Evolutionary conservation across 208 protist genomes (phyloP).

Genomic region (Leishmania arabica): DNA sequence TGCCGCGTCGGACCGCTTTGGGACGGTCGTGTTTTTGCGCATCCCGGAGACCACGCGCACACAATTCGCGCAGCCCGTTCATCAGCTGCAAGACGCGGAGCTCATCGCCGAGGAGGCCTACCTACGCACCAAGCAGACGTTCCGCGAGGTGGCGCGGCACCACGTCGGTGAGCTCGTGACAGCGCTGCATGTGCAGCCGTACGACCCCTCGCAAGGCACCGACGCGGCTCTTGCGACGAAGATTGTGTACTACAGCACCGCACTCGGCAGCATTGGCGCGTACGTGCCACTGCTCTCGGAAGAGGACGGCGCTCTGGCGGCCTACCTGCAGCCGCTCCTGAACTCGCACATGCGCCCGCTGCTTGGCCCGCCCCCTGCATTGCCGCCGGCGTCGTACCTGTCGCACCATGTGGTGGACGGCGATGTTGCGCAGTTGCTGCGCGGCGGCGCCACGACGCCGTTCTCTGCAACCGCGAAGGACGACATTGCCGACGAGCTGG

Average conservation of each 20-base stretch:
- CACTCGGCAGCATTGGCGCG: slow-evolving; percentile 68
- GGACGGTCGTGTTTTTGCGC: slow-evolving; percentile 67
- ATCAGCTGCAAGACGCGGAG: slow-evolving; percentile 57
- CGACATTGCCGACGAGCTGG: slow-evolving; percentile 50
- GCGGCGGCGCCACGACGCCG: slow-evolving; percentile 30
- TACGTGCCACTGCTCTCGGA: slow-evolving; percentile 71
- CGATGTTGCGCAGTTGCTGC: slow-evolving; percentile 51
- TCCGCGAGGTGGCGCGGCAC: slow-evolving; percentile 72
- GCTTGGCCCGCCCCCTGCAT: slow-evolving; percentile 26
- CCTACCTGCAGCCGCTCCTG: slow-evolving; percentile 66
- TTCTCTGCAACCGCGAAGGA: slow-evolving; percentile 54
- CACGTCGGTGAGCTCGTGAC: slow-evolving; percentile 72
- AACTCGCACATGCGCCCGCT: slow-evolving; percentile 41
- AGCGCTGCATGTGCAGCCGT: slow-evolving; percentile 43
- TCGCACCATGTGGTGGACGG: slow-evolving; percentile 71
- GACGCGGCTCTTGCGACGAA: slow-evolving; percentile 38
- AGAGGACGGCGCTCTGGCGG: slow-evolving; percentile 72
- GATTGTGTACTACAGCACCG: slow-evolving; percentile 74
- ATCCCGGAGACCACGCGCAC: slow-evolving; percentile 55
- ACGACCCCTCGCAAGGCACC: slow-evolving; percentile 52
- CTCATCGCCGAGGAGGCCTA: slow-evolving; percentile 46
- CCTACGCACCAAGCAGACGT: slow-evolving; percentile 47
- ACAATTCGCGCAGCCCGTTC: slow-evolving; percentile 60
- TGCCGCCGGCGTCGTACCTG: slow-evolving; percentile 11
- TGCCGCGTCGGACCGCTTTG: slow-evolving; percentile 75